phyloP scores from a whole-genome alignment of 1,139 yeast species.

The Yamadazyma aaseri region DNA sequence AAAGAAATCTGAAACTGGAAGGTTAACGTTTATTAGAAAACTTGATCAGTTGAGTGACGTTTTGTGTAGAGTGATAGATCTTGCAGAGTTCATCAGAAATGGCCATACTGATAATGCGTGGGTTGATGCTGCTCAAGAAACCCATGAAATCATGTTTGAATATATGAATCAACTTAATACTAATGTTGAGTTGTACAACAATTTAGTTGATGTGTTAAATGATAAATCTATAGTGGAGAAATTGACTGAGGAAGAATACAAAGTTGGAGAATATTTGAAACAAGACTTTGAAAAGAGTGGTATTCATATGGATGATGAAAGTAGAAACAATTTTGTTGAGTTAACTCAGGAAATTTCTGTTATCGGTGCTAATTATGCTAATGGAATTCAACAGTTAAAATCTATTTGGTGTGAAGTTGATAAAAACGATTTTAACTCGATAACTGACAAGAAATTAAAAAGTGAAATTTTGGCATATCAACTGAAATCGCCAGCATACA shows the following conservation, averaged over 20 bases:
- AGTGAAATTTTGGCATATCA: constrained; percentile 29
- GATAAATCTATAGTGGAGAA: constrained; percentile 33
- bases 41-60: constrained; percentile 86
- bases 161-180: constrained; percentile 93
- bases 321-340: constrained; percentile 69
- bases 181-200: constrained; percentile 66
- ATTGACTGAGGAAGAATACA: constrained; percentile 68
- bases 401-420: constrained; percentile 39
- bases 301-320: constrained; percentile 70
- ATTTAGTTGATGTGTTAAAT: constrained; percentile 54
- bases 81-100: constrained; percentile 89
- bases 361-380: constrained; percentile 75
- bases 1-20: constrained; percentile 40
- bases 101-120: constrained; percentile 77
- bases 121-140: constrained; percentile 78
- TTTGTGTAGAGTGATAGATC: constrained; percentile 87
- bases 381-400: constrained; percentile 50
- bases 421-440: constrained; percentile 28
- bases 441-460: constrained; percentile 23
- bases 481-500: constrained; percentile 17
- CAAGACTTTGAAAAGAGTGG: constrained; percentile 93
- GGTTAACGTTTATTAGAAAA: constrained; percentile 55
- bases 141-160: constrained; percentile 88
- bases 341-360: constrained; percentile 80
- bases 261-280: constrained; percentile 76